phyloP scores from a whole-genome alignment of 345 rosid species.

The Eucalyptus regnans region DNA sequence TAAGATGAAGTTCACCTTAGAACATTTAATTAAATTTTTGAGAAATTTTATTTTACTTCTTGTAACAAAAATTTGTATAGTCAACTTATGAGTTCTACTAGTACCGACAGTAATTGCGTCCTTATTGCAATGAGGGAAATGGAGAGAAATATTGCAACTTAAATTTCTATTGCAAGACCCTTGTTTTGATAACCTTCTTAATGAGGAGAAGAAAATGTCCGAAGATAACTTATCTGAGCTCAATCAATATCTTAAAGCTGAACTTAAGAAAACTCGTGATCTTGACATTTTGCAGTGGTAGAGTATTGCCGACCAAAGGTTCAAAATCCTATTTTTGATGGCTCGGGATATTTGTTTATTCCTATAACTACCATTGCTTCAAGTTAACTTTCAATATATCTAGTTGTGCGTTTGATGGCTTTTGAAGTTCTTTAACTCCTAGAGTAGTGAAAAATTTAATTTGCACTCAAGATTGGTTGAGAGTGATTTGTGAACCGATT shows the following conservation, averaged over 20 bases:
- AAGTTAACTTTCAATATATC: no score
- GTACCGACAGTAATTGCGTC: fast-evolving
- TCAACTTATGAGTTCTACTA: background rate
- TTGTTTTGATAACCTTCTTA: no score
- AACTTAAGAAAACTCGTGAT: background rate
- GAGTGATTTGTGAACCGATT: fast-evolving
- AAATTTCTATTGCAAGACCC: background rate
- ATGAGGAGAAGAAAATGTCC: no score
- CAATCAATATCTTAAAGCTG: no score
- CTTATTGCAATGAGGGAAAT: background rate
- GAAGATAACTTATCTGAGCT: background rate
- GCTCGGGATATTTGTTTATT: background rate
- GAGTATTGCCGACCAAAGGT: background rate
- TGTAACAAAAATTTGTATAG: background rate
- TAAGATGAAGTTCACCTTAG: no score
- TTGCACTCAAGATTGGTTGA: no score
- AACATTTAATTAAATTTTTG: no score
- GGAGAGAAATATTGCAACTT: no score
- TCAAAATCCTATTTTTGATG: background rate
- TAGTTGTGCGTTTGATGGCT: no score
- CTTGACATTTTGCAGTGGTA: background rate
- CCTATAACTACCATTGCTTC: no score
- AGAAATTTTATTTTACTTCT: no score
- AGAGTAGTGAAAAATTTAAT: no score
- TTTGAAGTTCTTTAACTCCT: background rate